phyloP scores from a whole-genome alignment of 2,329 filamentous ascomycete species.

The Pezicula carpinea region DNA sequence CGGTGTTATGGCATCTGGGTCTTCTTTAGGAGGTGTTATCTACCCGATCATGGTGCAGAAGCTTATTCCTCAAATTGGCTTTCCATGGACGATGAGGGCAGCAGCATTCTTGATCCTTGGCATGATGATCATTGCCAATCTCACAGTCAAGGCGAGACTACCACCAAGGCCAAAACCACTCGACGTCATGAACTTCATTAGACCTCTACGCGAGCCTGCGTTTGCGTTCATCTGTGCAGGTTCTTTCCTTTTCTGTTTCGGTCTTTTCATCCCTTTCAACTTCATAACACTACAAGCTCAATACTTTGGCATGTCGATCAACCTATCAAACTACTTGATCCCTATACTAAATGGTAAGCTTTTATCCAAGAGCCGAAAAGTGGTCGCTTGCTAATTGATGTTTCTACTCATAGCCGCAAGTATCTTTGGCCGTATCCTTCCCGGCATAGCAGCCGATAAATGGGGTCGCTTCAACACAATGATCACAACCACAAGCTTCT shows the following conservation, averaged over 20 bases:
- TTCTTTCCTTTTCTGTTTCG: constrained; percentile 43
- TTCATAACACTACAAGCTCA: constrained; percentile 39
- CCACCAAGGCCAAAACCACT: constrained; percentile 33
- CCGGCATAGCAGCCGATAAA: constrained; percentile 48
- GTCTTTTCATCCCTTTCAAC: constrained; percentile 49
- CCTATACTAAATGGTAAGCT: constrained; percentile 47
- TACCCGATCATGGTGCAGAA: constrained; percentile 57
- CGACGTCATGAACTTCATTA: constrained; percentile 29
- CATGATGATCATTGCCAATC: constrained; percentile 45
- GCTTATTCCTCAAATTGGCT: constrained; percentile 47
- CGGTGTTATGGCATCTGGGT: constrained; percentile 44
- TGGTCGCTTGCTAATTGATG: background rate
- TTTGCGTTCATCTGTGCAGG: constrained; percentile 33
- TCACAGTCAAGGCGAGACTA: constrained; percentile 48
- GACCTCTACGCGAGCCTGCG: constrained; percentile 33
- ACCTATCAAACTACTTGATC: constrained; percentile 47
- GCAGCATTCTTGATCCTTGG: constrained; percentile 51
- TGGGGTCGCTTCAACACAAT: constrained; percentile 51
- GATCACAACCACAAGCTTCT: constrained; percentile 40
- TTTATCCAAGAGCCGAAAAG: constrained; percentile 20
- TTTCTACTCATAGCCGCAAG: constrained; percentile 21
- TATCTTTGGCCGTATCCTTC: constrained; percentile 51
- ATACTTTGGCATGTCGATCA: constrained; percentile 40
- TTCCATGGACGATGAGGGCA: constrained; percentile 53
- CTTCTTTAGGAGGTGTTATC: constrained; percentile 49